phyloP scores from a whole-genome alignment of 2,329 filamentous ascomycete species.

The Mycosphaerella sp. region DNA sequence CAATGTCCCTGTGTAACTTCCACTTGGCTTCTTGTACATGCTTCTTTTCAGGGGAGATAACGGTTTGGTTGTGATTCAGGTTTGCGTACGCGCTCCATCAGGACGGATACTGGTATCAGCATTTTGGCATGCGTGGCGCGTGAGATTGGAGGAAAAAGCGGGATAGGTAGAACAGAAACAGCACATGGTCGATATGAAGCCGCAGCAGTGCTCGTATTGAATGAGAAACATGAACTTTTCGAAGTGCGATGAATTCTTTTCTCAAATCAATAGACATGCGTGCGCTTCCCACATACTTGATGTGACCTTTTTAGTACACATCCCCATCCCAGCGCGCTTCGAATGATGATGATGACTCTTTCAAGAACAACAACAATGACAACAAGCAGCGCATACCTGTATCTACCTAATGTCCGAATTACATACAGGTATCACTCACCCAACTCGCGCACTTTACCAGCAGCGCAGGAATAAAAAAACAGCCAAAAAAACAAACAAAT shows the following conservation, averaged over 20 bases:
- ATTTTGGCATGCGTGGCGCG: neutral
- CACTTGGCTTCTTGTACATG: constrained; percentile 12
- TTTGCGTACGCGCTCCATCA: constrained; percentile 5
- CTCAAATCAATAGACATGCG: neutral
- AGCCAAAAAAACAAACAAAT: too few relatives aligned
- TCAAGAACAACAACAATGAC: too few relatives aligned
- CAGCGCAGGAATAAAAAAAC: too few relatives aligned
- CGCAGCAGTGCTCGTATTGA: neutral
- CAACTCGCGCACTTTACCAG: too few relatives aligned
- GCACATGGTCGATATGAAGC: neutral
- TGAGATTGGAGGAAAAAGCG: neutral
- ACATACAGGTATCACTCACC: too few relatives aligned
- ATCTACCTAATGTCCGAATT: too few relatives aligned
- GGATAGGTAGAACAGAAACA: neutral
- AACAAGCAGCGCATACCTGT: too few relatives aligned
- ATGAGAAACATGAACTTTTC: neutral
- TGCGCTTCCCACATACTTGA: too few relatives aligned
- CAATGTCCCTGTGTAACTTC: constrained; percentile 1
- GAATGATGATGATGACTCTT: too few relatives aligned
- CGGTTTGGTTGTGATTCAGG: neutral
- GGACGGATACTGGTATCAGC: constrained; percentile 6
- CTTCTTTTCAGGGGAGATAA: constrained; percentile 2
- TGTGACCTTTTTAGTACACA: too few relatives aligned
- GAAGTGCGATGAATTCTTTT: neutral
- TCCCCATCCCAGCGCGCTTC: too few relatives aligned